phyloP scores from a whole-genome alignment of 1,139 yeast species.

The Zygotorulaspora mrakii region DNA sequence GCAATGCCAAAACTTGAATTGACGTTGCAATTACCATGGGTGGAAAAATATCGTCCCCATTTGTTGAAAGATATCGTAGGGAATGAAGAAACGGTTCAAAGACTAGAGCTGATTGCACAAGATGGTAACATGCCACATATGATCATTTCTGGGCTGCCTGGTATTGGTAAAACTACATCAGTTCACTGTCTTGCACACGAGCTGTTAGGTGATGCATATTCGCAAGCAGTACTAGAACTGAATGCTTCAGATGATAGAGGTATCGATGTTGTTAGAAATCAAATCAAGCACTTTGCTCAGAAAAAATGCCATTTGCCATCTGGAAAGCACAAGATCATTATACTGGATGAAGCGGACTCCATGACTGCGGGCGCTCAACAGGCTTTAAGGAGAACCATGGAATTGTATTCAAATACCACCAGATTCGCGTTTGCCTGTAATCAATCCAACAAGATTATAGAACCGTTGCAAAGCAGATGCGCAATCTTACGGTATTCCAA shows the following conservation, averaged over 20 bases:
- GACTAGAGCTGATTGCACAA: constrained; percentile 75
- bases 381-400: constrained; percentile 96
- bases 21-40: constrained; percentile 55
- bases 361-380: constrained; percentile 96
- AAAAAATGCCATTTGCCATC: constrained; percentile 72
- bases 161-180: constrained; percentile 95
- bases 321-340: constrained; percentile 83
- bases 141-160: constrained; percentile 92
- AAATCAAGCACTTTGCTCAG: constrained; percentile 93
- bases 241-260: constrained; percentile 98
- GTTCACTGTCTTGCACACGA: constrained; percentile 87
- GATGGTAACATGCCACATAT: constrained; percentile 98
- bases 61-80: constrained; percentile 84
- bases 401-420: constrained; percentile 86
- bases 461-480: constrained; percentile 94
- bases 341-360: constrained; percentile 91
- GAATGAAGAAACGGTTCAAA: constrained; percentile 81
- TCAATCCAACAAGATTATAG: constrained; percentile 89
- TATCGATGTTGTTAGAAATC: constrained; percentile 87
- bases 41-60: constrained; percentile 89
- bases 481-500: constrained; percentile 85
- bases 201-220: constrained; percentile 66
- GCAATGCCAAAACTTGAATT: constrained; percentile 17
- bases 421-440: constrained; percentile 98
- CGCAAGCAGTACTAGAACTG: constrained; percentile 83